These are phyloP conservation scores for Cryptococcus hybrid DNA, from an alignment of 1,284 basidiomycete species.

Conservation along the genomic window DNA sequence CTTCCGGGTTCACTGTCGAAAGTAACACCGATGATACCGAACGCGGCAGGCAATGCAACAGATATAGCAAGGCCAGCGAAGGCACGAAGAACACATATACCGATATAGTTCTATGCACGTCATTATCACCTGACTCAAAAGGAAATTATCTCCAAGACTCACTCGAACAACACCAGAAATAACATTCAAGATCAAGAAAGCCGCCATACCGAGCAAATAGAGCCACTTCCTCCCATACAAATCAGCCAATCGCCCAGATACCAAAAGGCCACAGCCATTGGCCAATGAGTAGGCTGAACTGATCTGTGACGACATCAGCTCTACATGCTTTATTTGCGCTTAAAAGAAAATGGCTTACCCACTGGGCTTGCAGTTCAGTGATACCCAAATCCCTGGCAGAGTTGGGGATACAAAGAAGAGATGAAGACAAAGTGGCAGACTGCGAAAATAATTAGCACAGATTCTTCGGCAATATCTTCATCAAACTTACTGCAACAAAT, in stretches of 20 bases:
- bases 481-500: constrained; percentile 21
- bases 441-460: not conserved
- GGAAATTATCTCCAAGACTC: constrained; percentile 1
- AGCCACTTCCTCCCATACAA: constrained; percentile 43
- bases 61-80: constrained; percentile 27
- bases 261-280: constrained; percentile 46
- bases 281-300: constrained; percentile 47
- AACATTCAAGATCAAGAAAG: constrained; percentile 7
- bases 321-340: not conserved
- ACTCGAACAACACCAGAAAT: constrained; percentile 23
- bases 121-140: not conserved
- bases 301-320: not conserved
- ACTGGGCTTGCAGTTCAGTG: constrained; percentile 36
- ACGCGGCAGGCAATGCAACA: constrained; percentile 25
- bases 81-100: constrained; percentile 29
- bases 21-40: constrained; percentile 40
- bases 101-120: constrained; percentile 12
- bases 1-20: constrained; percentile 51
- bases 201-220: constrained; percentile 37
- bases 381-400: constrained; percentile 40
- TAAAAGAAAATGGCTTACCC: constrained; percentile 24
- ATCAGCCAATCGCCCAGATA: constrained; percentile 48
- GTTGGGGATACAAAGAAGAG: constrained; percentile 37
- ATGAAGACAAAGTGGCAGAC: constrained; percentile 13
- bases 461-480: not conserved